phyloP scores from a whole-genome alignment of 495 filamentous ascomycete species.

The Cenococcum geophilum region DNA sequence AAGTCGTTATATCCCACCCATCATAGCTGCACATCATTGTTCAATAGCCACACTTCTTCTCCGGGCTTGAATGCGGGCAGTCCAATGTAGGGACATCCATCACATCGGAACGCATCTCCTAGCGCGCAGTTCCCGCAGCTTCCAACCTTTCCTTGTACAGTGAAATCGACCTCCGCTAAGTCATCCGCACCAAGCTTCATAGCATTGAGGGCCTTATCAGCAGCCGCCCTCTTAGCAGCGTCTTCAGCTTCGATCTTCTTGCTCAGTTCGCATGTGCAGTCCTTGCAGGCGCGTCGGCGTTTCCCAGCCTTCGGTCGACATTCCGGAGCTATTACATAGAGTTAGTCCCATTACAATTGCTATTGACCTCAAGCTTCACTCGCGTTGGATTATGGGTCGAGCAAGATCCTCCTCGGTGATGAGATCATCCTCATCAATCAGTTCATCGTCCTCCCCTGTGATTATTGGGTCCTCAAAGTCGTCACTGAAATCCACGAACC shows the following conservation, averaged over 20 bases:
- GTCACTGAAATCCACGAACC: constrained; percentile 65
- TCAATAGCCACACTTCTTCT: constrained; percentile 81
- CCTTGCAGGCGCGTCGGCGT: constrained; percentile 89
- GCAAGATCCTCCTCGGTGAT: constrained; percentile 76
- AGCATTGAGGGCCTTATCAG: constrained; percentile 54
- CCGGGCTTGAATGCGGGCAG: constrained; percentile 94
- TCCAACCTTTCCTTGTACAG: constrained; percentile 88
- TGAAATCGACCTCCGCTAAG: constrained; percentile 86
- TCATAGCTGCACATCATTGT: constrained; percentile 79
- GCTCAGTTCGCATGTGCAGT: constrained; percentile 90
- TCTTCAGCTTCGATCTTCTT: constrained; percentile 76
- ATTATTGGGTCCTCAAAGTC: constrained; percentile 52
- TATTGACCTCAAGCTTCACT: constrained; percentile 34
- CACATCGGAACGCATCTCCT: constrained; percentile 80
- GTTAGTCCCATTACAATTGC: neutral
- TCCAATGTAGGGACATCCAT: constrained; percentile 86
- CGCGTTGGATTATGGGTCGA: constrained; percentile 68
- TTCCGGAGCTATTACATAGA: constrained; percentile 55
- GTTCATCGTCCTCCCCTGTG: constrained; percentile 58
- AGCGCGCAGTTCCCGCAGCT: constrained; percentile 89
- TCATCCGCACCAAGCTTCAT: constrained; percentile 75
- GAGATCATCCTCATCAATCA: constrained; percentile 86
- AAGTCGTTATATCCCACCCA: neutral
- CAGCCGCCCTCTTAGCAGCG: constrained; percentile 55
- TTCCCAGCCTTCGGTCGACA: constrained; percentile 78